These are phyloP conservation scores for Paramecium sonneborni DNA, from an alignment of 73 alveolate species.

Conservation along the genomic window DNA sequence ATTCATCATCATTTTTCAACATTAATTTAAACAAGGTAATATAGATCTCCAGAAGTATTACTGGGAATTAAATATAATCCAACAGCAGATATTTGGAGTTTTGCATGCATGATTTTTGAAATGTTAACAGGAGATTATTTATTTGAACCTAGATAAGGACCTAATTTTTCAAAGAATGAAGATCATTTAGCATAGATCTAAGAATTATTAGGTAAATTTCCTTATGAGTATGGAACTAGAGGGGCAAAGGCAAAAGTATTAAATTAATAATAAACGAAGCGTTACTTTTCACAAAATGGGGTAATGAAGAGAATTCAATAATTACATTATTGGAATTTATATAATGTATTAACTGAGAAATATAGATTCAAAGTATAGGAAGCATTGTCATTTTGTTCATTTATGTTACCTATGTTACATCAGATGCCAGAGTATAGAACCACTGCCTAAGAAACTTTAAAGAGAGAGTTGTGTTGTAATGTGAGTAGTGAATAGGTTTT, in stretches of 20 bases:
- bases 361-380: constrained; percentile 51
- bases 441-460: constrained; percentile 48
- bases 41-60: constrained; percentile 76
- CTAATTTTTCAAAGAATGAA: constrained; percentile 72
- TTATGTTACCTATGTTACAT: constrained; percentile 66
- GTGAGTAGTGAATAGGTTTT: not conserved
- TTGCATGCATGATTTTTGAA: constrained; percentile 95
- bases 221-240: constrained; percentile 71
- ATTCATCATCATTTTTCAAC: constrained; percentile 91
- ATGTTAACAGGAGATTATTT: constrained; percentile 96
- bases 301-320: constrained; percentile 51
- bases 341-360: constrained; percentile 61
- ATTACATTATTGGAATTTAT: constrained; percentile 59
- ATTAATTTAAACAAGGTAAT: constrained; percentile 90
- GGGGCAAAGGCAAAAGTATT: constrained; percentile 72
- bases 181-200: constrained; percentile 88
- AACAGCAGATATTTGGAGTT: constrained; percentile 96
- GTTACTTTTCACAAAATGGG: constrained; percentile 44
- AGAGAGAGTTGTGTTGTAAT: constrained; percentile 15
- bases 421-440: constrained; percentile 60
- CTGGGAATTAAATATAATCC: constrained; percentile 90
- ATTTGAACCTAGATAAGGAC: constrained; percentile 90
- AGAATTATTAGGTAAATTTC: constrained; percentile 83
- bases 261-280: not conserved
- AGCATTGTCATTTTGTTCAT: constrained; percentile 55